Evolutionary conservation across 331 rosid species (phyloP).

Genomic region (Saraca asoca): DNA sequence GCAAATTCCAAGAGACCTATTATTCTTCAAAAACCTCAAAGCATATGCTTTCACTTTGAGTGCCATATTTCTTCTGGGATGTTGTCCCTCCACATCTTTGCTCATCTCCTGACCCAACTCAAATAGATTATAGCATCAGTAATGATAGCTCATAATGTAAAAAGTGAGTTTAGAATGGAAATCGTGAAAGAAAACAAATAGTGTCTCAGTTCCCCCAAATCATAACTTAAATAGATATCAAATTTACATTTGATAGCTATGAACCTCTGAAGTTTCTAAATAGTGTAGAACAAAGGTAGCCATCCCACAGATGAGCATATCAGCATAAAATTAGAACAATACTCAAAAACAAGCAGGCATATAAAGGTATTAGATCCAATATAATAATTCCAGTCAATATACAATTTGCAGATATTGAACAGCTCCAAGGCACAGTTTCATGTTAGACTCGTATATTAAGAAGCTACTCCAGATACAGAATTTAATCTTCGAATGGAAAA

Average conservation of each 20-base stretch:
- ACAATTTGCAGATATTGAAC: too few species aligned
- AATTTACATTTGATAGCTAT: slow-evolving; percentile 16
- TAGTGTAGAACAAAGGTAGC: too few species aligned
- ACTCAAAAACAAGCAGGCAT: too few species aligned
- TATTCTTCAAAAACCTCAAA: slow-evolving; percentile 66
- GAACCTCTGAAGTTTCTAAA: not conserved
- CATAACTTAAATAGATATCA: not conserved
- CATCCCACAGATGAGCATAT: too few species aligned
- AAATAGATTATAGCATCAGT: slow-evolving; percentile 27
- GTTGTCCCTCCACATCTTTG: slow-evolving; percentile 51
- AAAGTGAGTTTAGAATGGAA: slow-evolving; percentile 1
- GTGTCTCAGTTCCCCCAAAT: too few species aligned
- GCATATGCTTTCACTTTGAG: slow-evolving; percentile 68
- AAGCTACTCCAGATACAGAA: too few species aligned
- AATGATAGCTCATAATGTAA: slow-evolving; percentile 25
- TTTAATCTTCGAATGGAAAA: too few species aligned
- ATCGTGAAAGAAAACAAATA: not conserved
- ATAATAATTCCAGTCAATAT: too few species aligned
- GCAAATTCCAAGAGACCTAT: slow-evolving; percentile 48
- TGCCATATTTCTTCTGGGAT: slow-evolving; percentile 37
- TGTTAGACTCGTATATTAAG: too few species aligned
- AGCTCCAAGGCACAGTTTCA: not conserved
- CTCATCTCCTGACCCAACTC: slow-evolving; percentile 56
- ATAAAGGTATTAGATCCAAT: too few species aligned
- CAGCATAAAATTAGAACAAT: too few species aligned